These are phyloP conservation scores for Jaapia argillacea DNA, from an alignment of 768 basidiomycete species.

Conservation along the genomic window DNA sequence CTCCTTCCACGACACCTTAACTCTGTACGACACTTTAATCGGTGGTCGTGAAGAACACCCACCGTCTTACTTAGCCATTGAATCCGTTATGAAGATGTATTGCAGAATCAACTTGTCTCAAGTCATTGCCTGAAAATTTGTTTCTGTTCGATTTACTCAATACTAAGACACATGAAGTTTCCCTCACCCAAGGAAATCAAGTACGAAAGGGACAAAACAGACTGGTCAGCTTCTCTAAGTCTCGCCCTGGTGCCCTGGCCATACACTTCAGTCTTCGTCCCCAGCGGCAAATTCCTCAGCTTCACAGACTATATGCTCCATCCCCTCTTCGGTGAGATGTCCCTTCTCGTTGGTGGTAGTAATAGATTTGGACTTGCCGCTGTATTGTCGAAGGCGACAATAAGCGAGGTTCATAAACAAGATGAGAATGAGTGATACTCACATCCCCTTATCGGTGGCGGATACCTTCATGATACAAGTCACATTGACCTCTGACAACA, in stretches of 20 bases:
- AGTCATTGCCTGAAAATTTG: too few relatives aligned
- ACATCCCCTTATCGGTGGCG: slow-evolving; percentile 29
- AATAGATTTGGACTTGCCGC: slow-evolving; percentile 27
- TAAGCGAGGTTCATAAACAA: neutral
- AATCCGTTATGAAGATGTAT: too few relatives aligned
- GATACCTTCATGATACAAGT: slow-evolving; percentile 35
- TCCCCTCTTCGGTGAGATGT: slow-evolving; percentile 30
- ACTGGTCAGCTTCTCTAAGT: slow-evolving; percentile 80
- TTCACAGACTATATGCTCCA: slow-evolving; percentile 30
- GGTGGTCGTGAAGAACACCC: too few relatives aligned
- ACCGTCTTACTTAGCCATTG: too few relatives aligned
- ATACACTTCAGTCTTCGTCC: slow-evolving; percentile 81
- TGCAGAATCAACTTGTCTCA: too few relatives aligned
- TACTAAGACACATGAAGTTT: too few relatives aligned
- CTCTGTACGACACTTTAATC: too few relatives aligned
- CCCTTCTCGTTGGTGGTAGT: slow-evolving; percentile 35
- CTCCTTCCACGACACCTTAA: too few relatives aligned
- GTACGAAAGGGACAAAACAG: slow-evolving; percentile 19
- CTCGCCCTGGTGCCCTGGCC: slow-evolving; percentile 68
- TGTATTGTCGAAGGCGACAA: slow-evolving; percentile 1
- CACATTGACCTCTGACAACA: slow-evolving; percentile 44
- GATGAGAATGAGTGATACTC: slow-evolving; percentile 5
- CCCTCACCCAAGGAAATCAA: too few relatives aligned
- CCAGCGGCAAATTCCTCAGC: slow-evolving; percentile 66
- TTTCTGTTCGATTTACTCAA: too few relatives aligned